Evolutionary conservation across 805 yeast species (phyloP).

Genomic region (Yamadazyma sp.): DNA sequence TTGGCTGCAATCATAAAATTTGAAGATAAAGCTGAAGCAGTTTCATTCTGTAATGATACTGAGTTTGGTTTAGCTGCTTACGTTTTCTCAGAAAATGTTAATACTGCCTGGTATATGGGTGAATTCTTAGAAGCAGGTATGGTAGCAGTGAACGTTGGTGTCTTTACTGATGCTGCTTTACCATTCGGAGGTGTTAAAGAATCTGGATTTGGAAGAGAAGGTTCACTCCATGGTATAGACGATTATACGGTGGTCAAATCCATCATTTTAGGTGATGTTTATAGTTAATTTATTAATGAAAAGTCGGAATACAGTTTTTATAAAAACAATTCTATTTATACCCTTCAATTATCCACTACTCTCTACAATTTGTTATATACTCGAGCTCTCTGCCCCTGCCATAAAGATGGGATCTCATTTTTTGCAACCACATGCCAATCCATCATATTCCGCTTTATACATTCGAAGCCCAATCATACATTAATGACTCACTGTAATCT

Average conservation of each 20-base stretch:
- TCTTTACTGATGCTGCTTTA: slow-evolving; percentile 55
- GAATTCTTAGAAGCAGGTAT: slow-evolving; percentile 62
- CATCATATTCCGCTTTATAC: no score
- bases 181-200: slow-evolving; percentile 79
- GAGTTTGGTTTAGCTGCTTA: slow-evolving; percentile 59
- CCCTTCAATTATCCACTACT: no score
- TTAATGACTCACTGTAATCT: no score
- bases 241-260: slow-evolving; percentile 64
- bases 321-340: no score
- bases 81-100: slow-evolving; percentile 51
- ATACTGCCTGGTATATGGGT: slow-evolving; percentile 49
- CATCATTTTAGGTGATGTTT: slow-evolving; percentile 46
- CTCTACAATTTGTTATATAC: no score
- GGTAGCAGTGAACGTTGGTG: slow-evolving; percentile 61
- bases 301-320: no score
- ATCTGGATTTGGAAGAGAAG: slow-evolving; percentile 81
- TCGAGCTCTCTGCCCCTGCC: no score
- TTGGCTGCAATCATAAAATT: slow-evolving; percentile 56
- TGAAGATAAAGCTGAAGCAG: slow-evolving; percentile 51
- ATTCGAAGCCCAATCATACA: no score
- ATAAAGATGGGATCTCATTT: no score
- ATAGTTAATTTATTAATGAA: no score
- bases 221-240: slow-evolving; percentile 70
- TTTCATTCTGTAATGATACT: slow-evolving; percentile 51
- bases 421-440: no score